Percentiles rank a stretch among this genome's conserved stretches.
phyloP scores from a whole-genome alignment of 2,329 filamentous ascomycete genomes.

The Phyllosticta paracitricarpa region DNA sequence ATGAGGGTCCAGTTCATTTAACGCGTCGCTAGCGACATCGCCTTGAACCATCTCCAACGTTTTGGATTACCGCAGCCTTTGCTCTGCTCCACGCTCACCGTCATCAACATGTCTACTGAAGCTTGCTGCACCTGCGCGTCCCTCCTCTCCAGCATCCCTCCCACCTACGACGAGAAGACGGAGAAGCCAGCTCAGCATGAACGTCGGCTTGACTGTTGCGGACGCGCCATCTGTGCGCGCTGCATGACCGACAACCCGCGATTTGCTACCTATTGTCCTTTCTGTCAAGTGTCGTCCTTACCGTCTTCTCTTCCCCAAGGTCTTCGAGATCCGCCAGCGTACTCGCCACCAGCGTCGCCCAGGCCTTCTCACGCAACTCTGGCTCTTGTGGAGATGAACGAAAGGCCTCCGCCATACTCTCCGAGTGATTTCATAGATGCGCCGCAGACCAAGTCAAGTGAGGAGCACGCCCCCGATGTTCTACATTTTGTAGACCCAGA shows the following conservation, averaged over 20 bases:
- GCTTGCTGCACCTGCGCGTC: constrained; percentile 63
- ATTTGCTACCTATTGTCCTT: constrained; percentile 59
- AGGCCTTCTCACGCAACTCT: constrained; percentile 6
- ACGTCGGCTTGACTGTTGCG: constrained; percentile 58
- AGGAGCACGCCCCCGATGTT: constrained; percentile 47
- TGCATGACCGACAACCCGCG: constrained; percentile 62
- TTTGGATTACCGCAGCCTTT: no score
- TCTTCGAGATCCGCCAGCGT: constrained; percentile 58
- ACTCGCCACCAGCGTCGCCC: constrained; percentile 36
- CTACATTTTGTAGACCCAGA: constrained; percentile 64
- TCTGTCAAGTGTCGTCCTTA: constrained; percentile 60
- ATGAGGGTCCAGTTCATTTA: not conserved
- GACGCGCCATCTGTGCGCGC: constrained; percentile 58
- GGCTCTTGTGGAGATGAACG: constrained; percentile 17
- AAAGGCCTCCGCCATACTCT: constrained; percentile 37
- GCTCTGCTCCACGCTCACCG: not conserved
- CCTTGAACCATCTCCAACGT: not conserved
- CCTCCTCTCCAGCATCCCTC: constrained; percentile 46
- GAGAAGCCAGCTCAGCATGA: constrained; percentile 54
- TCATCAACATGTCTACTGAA: constrained; percentile 22
- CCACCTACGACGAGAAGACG: constrained; percentile 42
- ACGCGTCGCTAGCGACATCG: not conserved
- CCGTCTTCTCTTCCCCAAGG: constrained; percentile 54
- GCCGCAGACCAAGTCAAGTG: constrained; percentile 22
- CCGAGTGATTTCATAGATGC: constrained; percentile 20